Evolutionary conservation across 306 rosid species (phyloP), one percentile per base, ranked within the genome.

Genomic region (Vicia faba): DNA sequence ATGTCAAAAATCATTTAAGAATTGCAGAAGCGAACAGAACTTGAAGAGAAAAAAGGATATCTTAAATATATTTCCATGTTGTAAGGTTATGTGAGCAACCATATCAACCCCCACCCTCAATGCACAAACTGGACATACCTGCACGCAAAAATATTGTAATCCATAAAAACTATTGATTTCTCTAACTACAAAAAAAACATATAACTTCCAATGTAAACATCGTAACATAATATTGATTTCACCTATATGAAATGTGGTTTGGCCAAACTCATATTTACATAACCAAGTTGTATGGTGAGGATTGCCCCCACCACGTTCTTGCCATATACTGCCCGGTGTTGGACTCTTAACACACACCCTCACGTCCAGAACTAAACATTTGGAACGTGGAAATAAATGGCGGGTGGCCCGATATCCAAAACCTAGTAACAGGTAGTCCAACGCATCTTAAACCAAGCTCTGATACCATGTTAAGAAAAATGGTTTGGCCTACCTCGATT

Each of bases 91-190:
- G 84, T 93, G 98, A 1, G 95, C 93, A 20, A 89, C 97, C 98
- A 93, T 86, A 84, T 93, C 96, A 80, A 89, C 88, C 79, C 97
- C 98, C 65, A 93, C 96, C 83, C 96, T 89, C 87, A 77, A 76
- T 60, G 92, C 78, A 79, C 98, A 93, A 75, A 93, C 96, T 15
- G 98, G 97, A 79, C 97, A 93, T 51, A 89, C 95, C 98, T 93
- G 91, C 86, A 83, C 9, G 50, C 1, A 66, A 65, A 71, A 68
- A 66, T 28, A 45, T 28, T 56, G 10, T 3, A 36, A 60, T 75
- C 75, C 39, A 55, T 26, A 28, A 66, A 41, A 26, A 64, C 61
- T 15, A 46, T 69, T 64, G 69, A 64, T 23, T 64, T 49, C 46
- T 66, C 35, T 5, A 57, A 20, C 61, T 5, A 61, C 5, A 2